Evolutionary conservation across 2,329 filamentous ascomycete species (phyloP).

Genomic region (Epichloe scottii): DNA sequence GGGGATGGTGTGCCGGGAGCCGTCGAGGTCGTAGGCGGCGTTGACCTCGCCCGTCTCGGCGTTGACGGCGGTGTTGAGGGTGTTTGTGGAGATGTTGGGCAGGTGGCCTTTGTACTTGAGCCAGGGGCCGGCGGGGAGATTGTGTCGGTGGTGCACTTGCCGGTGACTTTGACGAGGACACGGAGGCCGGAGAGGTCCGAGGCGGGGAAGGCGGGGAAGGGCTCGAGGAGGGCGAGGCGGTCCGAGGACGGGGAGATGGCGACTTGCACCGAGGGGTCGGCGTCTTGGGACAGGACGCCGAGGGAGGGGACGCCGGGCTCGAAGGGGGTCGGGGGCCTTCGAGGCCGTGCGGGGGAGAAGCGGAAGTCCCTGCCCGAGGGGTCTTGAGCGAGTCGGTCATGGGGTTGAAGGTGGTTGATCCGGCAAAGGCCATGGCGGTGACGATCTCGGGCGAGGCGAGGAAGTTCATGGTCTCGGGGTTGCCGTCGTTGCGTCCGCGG

Average conservation of each 20-base stretch:
- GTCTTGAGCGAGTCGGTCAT: constrained; percentile 76
- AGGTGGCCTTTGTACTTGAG: constrained; percentile 99
- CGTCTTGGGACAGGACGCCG: constrained; percentile 56
- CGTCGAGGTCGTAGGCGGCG: constrained; percentile 76
- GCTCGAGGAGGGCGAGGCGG: constrained; percentile 81
- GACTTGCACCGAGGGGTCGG: constrained; percentile 59
- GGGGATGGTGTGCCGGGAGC: constrained; percentile 64
- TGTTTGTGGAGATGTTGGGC: constrained; percentile 96
- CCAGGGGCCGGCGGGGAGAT: constrained; percentile 94
- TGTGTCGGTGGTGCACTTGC: constrained; percentile 97
- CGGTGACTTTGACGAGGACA: constrained; percentile 90
- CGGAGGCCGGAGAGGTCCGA: constrained; percentile 64
- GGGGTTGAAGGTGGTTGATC: constrained; percentile 90
- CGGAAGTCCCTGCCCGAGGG: constrained; percentile 69
- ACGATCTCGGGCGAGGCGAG: constrained; percentile 93
- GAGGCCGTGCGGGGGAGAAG: constrained; percentile 65
- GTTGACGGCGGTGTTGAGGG: constrained; percentile 87
- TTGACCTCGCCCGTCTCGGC: constrained; percentile 89
- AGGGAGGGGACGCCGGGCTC: constrained; percentile 65
- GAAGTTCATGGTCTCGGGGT: constrained; percentile 97
- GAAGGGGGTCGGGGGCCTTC: constrained; percentile 55
- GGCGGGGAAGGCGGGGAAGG: constrained; percentile 72
- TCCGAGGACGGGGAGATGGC: constrained; percentile 78
- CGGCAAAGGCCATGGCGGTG: constrained; percentile 89
- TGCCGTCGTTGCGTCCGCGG: constrained; percentile 91